Evolutionary conservation across 1,139 yeast genomes (phyloP), one percentile per base, ranked within the genome.

Genomic region (Diutina siamensis): DNA sequence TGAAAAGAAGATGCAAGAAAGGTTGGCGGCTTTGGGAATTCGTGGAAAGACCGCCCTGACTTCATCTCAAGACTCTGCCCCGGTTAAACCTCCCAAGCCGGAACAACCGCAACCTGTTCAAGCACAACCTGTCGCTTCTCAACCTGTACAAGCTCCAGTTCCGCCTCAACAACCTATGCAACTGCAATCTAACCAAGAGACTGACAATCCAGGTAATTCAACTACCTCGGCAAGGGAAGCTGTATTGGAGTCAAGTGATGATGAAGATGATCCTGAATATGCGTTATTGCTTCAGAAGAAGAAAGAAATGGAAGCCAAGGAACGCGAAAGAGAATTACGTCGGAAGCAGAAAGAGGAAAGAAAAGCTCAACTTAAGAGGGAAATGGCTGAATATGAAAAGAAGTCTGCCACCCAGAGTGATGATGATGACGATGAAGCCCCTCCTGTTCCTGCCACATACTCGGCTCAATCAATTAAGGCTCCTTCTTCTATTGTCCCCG

Each of bases 1-100:
- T 0, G 86, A 84, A 54, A 79, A 83, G 61, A 76, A 87, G 57
- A 88, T 89, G 94, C 82, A 80, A 51, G 97, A 88, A 56, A 72
- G 94, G 55, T 71, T 88, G 58, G 96, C 95, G 1, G 84, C 83
- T 52, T 72, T 89, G 48, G 97, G 97, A 1, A 78, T 86, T 46
- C 67, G 75, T 28, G 70, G 83, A 52, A 60, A 55, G 42, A 17
- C n/a, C 15, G 13, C 42, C 18, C 28, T 25, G 28, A 10, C 9
- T 25, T n/a, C n/a, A n/a, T n/a, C n/a, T n/a, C n/a, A n/a, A n/a
- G n/a, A n/a, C n/a, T n/a, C n/a, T n/a, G n/a, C n/a, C n/a, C n/a
- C n/a, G n/a, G n/a, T n/a, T n/a, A n/a, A n/a, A n/a, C n/a, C n/a
- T n/a, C n/a, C 40, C n/a, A 28, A 21, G 28, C 28, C 36, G 1